These are phyloP conservation scores for Filosporella fistucella DNA, from an alignment of 495 filamentous ascomycete genomes.

Conservation along the genomic window DNA sequence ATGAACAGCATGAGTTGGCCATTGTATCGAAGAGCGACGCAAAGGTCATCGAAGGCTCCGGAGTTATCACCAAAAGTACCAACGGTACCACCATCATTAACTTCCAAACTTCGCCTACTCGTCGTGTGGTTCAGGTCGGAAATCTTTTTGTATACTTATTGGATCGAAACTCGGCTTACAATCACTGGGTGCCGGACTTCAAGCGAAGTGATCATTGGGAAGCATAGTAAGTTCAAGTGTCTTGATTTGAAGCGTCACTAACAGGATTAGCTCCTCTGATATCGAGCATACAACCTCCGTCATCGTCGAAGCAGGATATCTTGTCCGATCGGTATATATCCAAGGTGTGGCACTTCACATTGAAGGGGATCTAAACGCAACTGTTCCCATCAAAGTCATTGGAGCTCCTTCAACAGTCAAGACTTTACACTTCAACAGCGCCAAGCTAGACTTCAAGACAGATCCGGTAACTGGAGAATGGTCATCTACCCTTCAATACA, in stretches of 20 bases:
- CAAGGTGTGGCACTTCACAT: conserved; percentile 48
- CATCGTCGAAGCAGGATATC: conserved; percentile 70
- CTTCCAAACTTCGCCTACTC: conserved; percentile 46
- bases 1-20: conserved; percentile 66
- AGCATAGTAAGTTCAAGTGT: conserved; percentile 12
- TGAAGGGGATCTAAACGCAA: conserved; percentile 67
- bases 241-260: not conserved
- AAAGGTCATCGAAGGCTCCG: conserved; percentile 46
- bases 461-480: conserved; percentile 47
- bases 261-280: conserved; percentile 25
- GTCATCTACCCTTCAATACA: conserved; percentile 46
- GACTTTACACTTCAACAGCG: conserved; percentile 56
- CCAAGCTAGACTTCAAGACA: conserved; percentile 32
- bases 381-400: conserved; percentile 58
- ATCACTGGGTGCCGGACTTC: conserved; percentile 66
- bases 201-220: conserved; percentile 33
- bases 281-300: conserved; percentile 39
- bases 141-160: conserved; percentile 53
- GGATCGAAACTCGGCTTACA: conserved; percentile 69
- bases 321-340: conserved; percentile 60
- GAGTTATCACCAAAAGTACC: conserved; percentile 33
- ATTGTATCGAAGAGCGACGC: conserved; percentile 37
- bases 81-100: conserved; percentile 48
- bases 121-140: conserved; percentile 51
- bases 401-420: conserved; percentile 47